A percentile compares a stretch with the other conserved stretches of the same genome.
Conservation (phyloP, 208 protist species). For the Leishmania aethiopica region DNA sequence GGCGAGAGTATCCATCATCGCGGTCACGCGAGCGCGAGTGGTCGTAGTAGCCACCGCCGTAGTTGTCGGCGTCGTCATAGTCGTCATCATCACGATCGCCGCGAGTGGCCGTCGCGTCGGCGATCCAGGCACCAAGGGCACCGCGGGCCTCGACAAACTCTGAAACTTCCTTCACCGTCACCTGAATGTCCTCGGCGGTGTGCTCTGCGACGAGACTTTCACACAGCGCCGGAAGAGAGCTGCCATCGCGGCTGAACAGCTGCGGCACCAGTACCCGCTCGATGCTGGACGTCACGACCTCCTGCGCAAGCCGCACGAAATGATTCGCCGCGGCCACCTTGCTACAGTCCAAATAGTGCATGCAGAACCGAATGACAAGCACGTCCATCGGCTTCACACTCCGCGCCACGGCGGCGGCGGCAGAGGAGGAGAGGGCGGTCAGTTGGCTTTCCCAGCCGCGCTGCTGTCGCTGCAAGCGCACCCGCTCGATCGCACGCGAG, state of each 20-base stretch:
- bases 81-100: slow-evolving; percentile 31
- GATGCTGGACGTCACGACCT: slow-evolving; percentile 58
- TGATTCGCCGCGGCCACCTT: slow-evolving; percentile 39
- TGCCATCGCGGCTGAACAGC: slow-evolving; percentile 40
- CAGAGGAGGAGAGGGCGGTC: slow-evolving; percentile 9
- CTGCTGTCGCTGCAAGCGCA: slow-evolving; percentile 46
- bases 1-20: slow-evolving; percentile 7
- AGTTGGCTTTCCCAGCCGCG: slow-evolving; percentile 5
- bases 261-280: slow-evolving; percentile 67
- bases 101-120: slow-evolving; percentile 16
- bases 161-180: slow-evolving; percentile 60
- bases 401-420: slow-evolving; percentile 13
- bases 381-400: slow-evolving; percentile 71
- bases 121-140: slow-evolving; percentile 36
- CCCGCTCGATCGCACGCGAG: slow-evolving; percentile 71
- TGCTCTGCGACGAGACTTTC: slow-evolving; percentile 78
- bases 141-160: slow-evolving; percentile 79
- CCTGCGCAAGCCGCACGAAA: slow-evolving; percentile 75
- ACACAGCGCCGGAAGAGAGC: slow-evolving; percentile 64
- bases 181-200: slow-evolving; percentile 69
- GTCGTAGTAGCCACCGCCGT: slow-evolving; percentile 21
- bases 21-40: neutral
- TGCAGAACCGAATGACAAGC: slow-evolving; percentile 72
- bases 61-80: neutral
- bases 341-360: slow-evolving; percentile 71